Evolutionary conservation across 257 asterid species (phyloP).

Genomic region (Solanum ahanhuiri): DNA sequence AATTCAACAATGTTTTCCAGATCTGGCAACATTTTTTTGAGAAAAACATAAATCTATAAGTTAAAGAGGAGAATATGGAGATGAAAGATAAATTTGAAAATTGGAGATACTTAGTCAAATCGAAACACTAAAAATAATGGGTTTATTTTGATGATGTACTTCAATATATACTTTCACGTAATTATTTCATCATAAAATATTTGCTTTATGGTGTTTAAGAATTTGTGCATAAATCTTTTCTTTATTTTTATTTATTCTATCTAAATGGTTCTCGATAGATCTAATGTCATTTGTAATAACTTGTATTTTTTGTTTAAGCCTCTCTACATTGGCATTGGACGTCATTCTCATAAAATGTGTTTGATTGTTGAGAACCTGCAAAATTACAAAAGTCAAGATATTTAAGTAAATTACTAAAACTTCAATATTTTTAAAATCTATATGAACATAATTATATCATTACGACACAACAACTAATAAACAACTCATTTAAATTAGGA

Average conservation of each 20-base stretch:
- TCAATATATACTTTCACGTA: background rate
- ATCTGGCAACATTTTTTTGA: background rate
- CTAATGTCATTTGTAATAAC: too few relatives aligned
- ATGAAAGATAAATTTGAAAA: background rate
- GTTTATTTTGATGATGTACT: background rate
- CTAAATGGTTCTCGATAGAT: too few relatives aligned
- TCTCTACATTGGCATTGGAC: too few relatives aligned
- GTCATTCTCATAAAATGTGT: too few relatives aligned
- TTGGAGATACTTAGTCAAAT: background rate
- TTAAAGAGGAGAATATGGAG: background rate
- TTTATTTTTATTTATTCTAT: too few relatives aligned
- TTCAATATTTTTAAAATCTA: background rate
- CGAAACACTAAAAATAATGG: background rate
- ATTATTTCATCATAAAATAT: too few relatives aligned
- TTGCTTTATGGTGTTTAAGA: too few relatives aligned
- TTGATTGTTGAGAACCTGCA: background rate
- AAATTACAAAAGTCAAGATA: background rate
- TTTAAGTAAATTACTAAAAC: background rate
- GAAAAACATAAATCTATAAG: background rate
- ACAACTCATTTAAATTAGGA: background rate
- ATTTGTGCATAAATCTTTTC: too few relatives aligned
- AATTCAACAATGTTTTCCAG: background rate
- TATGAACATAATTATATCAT: background rate
- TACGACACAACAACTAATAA: background rate
- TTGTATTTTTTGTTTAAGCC: too few relatives aligned